These are phyloP conservation scores for Strobilomyces confusus DNA, from an alignment of 768 basidiomycete species.

Conservation along the genomic window DNA sequence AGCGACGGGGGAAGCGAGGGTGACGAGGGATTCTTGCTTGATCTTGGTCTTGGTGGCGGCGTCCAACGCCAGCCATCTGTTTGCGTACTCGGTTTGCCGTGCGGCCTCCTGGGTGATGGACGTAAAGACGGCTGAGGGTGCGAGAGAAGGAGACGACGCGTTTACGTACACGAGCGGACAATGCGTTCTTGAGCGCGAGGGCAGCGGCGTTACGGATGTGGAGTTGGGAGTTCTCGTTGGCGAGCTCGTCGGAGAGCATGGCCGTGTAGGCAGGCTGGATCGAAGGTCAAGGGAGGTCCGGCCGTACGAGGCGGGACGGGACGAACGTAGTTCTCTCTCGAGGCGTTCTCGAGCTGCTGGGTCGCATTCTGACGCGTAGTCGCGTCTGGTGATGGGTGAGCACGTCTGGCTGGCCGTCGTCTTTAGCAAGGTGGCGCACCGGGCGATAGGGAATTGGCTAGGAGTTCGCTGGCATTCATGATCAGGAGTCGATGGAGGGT, in stretches of 20 bases:
- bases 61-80: constrained; percentile 79
- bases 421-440: constrained; percentile 49
- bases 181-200: constrained; percentile 92
- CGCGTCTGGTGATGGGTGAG: constrained; percentile 54
- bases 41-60: constrained; percentile 68
- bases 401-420: constrained; percentile 33
- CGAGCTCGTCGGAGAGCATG: constrained; percentile 82
- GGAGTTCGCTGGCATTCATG: constrained; percentile 90
- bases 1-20: constrained; percentile 65
- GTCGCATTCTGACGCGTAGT: constrained; percentile 90
- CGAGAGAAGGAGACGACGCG: constrained; percentile 19
- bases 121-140: constrained; percentile 14
- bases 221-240: constrained; percentile 62
- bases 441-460: constrained; percentile 88
- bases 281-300: constrained; percentile 9
- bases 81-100: constrained; percentile 71
- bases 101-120: constrained; percentile 54
- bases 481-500: constrained; percentile 31
- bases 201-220: constrained; percentile 94
- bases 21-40: constrained; percentile 82
- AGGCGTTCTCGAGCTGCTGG: constrained; percentile 80
- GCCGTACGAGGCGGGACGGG: constrained; percentile 28
- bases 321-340: constrained; percentile 86
- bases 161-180: constrained; percentile 79
- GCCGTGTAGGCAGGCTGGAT: constrained; percentile 87